These are phyloP conservation scores for Plenodomus biglobosus DNA, from an alignment of 2,329 filamentous ascomycete species.

Conservation along the genomic window DNA sequence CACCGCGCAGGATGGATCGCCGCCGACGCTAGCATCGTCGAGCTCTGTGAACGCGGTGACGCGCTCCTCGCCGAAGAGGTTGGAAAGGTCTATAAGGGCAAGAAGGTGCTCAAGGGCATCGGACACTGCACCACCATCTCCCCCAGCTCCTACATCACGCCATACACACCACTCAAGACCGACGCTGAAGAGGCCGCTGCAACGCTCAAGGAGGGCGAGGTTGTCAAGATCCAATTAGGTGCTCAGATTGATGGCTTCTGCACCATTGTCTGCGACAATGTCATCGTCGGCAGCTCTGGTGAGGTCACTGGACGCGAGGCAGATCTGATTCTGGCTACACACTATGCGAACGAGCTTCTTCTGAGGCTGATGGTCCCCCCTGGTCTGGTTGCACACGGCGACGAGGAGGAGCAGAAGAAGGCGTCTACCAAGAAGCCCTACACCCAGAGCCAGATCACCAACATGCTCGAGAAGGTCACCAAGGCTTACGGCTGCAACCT, in stretches of 20 bases:
- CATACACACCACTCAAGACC: constrained; percentile 88
- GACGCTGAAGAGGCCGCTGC: constrained; percentile 81
- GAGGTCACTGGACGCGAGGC: constrained; percentile 75
- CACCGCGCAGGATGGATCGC: constrained; percentile 63
- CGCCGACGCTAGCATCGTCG: constrained; percentile 87
- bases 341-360: constrained; percentile 95
- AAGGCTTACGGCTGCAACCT: constrained; percentile 89
- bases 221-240: constrained; percentile 97
- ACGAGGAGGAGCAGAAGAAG: constrained; percentile 95
- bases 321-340: constrained; percentile 83
- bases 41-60: constrained; percentile 94
- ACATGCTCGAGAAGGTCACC: constrained; percentile 85
- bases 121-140: constrained; percentile 94
- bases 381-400: constrained; percentile 78
- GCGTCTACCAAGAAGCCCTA: constrained; percentile 76
- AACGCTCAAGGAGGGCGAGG: constrained; percentile 79
- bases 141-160: constrained; percentile 89
- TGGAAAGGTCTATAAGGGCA: constrained; percentile 95
- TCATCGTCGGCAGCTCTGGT: constrained; percentile 69
- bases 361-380: constrained; percentile 88
- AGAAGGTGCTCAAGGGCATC: constrained; percentile 94
- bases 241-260: constrained; percentile 98
- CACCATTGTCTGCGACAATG: constrained; percentile 91
- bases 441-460: constrained; percentile 83
- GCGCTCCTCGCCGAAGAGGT: constrained; percentile 92